Evolutionary conservation across 805 yeast species (phyloP), one percentile per base, ranked within the genome.

Genomic region (Ogataea nakhonphanomensis): DNA sequence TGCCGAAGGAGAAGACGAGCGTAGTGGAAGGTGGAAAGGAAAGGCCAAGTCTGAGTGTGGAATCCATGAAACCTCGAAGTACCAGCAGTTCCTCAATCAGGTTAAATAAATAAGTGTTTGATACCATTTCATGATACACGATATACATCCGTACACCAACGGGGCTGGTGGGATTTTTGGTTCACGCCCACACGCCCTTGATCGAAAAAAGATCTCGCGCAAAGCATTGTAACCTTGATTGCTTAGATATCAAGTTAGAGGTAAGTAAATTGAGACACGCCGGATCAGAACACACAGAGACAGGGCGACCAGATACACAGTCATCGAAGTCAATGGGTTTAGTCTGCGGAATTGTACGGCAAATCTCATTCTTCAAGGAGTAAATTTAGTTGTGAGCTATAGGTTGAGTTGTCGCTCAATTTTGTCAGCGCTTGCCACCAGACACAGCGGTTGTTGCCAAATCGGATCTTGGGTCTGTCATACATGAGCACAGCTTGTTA

Each of bases 1-100:
- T 8, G 73, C 67, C 7, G 96, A 84, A 32, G 96, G 95, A 8
- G 97, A 88, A 58, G 97, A 91, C 57, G 98, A 91, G 62, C 76
- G 98, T 49, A 79, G 93, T n/a, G 98, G 98, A 1, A 76, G 98
- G 56, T 91, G 98, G 98, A 83, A 84, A 69, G 97, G 96, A 2
- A 76, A 83, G 59, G 73, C 79, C 8, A 91, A 91, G 68, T 88
- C 96, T 0, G 98, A 91, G 61, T 91, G 98, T 65, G 98, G 98
- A 3, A 89, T 91, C 39, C 98, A 91, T 57, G 84, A 82, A 53
- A 77, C 90, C 1, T 74, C 81, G 20, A 76, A 84, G 47, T 91
- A 84, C 58, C 78, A 84, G 0, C 71, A 84, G 55, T 84, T 65
- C 52, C 58, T 81, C 43, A 57, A 64, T 45, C 43, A 41, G n/a